Conservation (phyloP, 1,284 basidiomycete genomes). For the Moesziomyces parantarcticus region DNA sequence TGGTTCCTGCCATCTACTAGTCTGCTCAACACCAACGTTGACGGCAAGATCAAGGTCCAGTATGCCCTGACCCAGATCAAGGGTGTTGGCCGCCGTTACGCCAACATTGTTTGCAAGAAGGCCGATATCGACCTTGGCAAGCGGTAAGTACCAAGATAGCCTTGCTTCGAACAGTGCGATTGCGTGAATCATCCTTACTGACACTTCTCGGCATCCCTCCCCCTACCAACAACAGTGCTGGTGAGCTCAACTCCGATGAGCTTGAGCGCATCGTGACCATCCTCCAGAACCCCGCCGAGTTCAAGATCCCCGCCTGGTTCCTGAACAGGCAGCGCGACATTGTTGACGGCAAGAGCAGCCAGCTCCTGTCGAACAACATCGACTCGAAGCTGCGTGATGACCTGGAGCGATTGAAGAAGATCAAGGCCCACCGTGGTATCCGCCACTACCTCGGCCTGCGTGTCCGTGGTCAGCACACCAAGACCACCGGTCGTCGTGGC, state of each 20-base stretch:
- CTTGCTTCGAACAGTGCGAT: no score
- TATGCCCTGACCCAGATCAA: constrained; percentile 80
- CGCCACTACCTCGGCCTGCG: constrained; percentile 96
- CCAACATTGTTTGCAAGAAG: constrained; percentile 99
- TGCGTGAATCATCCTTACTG: not conserved
- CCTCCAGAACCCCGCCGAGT: constrained; percentile 99
- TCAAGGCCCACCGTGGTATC: constrained; percentile 96
- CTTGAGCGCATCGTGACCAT: constrained; percentile 99
- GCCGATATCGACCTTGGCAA: constrained; percentile 99
- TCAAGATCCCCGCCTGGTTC: constrained; percentile 99
- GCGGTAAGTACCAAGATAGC: constrained; percentile 76
- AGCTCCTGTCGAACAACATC: constrained; percentile 95
- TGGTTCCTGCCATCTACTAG: constrained; percentile 64
- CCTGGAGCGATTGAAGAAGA: constrained; percentile 99
- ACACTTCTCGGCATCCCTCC: not conserved
- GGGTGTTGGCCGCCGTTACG: constrained; percentile 98
- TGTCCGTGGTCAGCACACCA: constrained; percentile 94
- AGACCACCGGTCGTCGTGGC: constrained; percentile 84
- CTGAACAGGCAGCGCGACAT: constrained; percentile 99
- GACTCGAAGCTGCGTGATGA: constrained; percentile 99
- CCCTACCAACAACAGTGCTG: constrained; percentile 74
- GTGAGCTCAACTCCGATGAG: constrained; percentile 95
- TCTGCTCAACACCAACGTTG: constrained; percentile 99
- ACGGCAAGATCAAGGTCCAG: constrained; percentile 93
- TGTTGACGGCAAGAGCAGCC: constrained; percentile 94